Conservation (phyloP, 2,329 filamentous ascomycete species). For the Colletotrichum salicis region DNA sequence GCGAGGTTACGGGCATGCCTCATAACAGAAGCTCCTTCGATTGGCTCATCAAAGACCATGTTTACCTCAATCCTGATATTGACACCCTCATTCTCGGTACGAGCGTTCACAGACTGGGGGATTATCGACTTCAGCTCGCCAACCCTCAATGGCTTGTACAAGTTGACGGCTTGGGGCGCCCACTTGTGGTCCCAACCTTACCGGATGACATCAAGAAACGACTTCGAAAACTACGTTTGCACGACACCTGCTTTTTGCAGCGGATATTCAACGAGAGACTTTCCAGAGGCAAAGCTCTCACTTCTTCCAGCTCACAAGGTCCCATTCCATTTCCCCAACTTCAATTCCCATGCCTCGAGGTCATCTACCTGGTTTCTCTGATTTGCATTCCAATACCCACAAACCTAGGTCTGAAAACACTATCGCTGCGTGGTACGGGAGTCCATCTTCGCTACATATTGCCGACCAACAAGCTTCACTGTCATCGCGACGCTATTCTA, state of each 20-base stretch:
- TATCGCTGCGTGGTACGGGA: background rate
- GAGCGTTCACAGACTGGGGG: background rate
- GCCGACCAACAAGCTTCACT: background rate
- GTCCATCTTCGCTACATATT: background rate
- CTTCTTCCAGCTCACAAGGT: background rate
- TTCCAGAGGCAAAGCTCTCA: background rate
- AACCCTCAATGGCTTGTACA: background rate
- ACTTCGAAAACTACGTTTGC: background rate
- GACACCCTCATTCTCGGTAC: constrained; percentile 16
- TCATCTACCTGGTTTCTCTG: background rate
- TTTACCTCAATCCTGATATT: constrained; percentile 13
- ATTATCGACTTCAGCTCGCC: background rate
- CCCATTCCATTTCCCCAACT: background rate
- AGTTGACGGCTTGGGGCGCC: too few species aligned
- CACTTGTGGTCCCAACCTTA: background rate
- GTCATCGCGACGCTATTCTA: background rate
- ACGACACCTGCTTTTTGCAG: background rate
- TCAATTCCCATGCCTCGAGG: background rate
- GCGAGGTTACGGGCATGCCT: background rate
- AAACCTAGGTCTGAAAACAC: background rate
- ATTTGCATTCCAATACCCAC: too few species aligned
- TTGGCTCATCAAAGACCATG: background rate
- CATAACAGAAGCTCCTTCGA: too few species aligned
- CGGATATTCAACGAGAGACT: background rate
- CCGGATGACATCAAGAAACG: background rate